Conservation (phyloP, 2,329 filamentous ascomycete genomes). For the Botrytis paeoniae region DNA sequence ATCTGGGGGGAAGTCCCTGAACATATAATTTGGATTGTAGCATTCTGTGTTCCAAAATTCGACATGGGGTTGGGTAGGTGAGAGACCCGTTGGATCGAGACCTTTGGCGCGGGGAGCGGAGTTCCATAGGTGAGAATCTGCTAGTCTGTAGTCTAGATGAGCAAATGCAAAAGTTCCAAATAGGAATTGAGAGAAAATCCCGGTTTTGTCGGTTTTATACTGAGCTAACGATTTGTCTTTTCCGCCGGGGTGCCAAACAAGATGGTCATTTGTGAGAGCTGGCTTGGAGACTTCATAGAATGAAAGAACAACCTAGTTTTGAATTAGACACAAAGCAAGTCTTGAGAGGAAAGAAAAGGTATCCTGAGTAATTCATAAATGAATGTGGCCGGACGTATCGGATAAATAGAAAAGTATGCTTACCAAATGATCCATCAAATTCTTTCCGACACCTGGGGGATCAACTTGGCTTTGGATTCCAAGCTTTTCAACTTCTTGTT, state of each 20-base stretch:
- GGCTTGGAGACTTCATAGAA: neutral
- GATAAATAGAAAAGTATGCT: neutral
- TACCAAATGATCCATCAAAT: slow-evolving; percentile 45
- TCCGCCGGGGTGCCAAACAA: neutral
- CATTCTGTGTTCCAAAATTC: slow-evolving; percentile 7
- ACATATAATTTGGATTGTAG: neutral
- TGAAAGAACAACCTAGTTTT: neutral
- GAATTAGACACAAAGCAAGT: neutral
- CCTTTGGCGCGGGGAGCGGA: neutral
- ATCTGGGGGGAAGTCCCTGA: neutral
- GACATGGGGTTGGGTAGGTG: neutral
- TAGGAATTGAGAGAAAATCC: neutral
- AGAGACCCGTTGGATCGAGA: neutral
- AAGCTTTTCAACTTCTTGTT: slow-evolving; percentile 43
- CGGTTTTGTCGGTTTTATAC: neutral
- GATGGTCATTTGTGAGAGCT: neutral
- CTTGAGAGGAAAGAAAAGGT: neutral
- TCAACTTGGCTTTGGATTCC: slow-evolving; percentile 44
- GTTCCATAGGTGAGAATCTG: neutral
- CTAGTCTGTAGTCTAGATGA: neutral
- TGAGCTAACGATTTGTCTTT: neutral
- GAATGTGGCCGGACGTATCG: neutral
- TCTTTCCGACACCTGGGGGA: slow-evolving; percentile 50
- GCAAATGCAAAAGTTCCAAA: neutral
- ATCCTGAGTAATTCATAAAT: neutral